These are phyloP conservation scores for Amauroascus niger DNA, from an alignment of 2,329 filamentous ascomycete genomes.

Conservation along the genomic window DNA sequence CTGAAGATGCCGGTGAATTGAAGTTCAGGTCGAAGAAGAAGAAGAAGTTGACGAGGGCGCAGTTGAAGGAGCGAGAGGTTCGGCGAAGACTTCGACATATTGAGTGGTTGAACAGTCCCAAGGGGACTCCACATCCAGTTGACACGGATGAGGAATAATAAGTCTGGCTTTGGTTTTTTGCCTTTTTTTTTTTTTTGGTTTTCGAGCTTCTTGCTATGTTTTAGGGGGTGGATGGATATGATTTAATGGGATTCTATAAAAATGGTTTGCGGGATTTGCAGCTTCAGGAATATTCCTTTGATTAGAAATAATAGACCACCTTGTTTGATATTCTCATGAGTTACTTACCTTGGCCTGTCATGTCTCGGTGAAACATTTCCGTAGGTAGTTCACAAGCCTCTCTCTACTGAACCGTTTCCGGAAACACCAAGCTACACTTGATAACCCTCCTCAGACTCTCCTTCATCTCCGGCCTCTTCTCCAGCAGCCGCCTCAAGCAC, in stretches of 20 bases:
- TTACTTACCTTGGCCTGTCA: not conserved
- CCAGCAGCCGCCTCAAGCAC: not conserved
- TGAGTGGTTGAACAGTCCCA: conserved; percentile 69
- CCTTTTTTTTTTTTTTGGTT: not conserved
- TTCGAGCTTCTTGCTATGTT: not conserved
- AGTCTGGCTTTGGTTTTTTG: not conserved
- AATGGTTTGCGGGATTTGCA: not conserved
- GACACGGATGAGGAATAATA: conserved; percentile 67
- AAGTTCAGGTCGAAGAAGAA: conserved; percentile 87
- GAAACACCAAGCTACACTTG: conserved; percentile 3
- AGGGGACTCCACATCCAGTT: conserved; percentile 66
- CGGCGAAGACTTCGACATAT: conserved; percentile 76
- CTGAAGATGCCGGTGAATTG: conserved; percentile 67
- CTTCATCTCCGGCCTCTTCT: not conserved
- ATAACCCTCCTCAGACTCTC: not conserved
- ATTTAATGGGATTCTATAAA: not conserved
- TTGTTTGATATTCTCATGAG: no score
- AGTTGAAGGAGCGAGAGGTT: conserved; percentile 86
- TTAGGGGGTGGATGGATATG: not conserved
- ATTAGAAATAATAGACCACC: not conserved
- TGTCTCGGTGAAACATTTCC: no score
- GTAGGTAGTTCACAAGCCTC: no score
- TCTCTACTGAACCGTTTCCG: no score
- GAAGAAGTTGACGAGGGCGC: conserved; percentile 98
- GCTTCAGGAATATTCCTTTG: not conserved